Percentiles rank a stretch among this genome's conserved stretches.
Evolutionary conservation across 1,139 yeast species (phyloP).

Genomic region (Candida buenavistaensis): DNA sequence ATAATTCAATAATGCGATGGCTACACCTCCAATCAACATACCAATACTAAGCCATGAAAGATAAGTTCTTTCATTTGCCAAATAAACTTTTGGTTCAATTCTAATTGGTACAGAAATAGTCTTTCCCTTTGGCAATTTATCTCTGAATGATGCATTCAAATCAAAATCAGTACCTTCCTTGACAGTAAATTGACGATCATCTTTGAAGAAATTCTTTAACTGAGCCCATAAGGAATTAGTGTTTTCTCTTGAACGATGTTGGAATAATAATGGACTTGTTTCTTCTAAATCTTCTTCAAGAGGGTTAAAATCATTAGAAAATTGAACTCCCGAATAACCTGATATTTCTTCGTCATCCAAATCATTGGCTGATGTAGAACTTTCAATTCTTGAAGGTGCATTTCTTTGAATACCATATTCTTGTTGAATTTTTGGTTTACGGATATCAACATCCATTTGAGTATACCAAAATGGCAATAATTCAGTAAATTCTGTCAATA

Average conservation of each 20-base stretch:
- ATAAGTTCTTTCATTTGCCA: constrained; percentile 81
- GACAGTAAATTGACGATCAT: constrained; percentile 69
- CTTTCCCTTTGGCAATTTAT: constrained; percentile 74
- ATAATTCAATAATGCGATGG: constrained; percentile 67
- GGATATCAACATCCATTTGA: constrained; percentile 95
- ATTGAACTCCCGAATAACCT: constrained; percentile 40
- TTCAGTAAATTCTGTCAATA: constrained; percentile 77
- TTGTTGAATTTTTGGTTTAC: constrained; percentile 76
- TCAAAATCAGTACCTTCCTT: constrained; percentile 83
- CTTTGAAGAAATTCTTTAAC: constrained; percentile 53
- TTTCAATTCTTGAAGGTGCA: constrained; percentile 18
- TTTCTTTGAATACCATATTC: constrained; percentile 55
- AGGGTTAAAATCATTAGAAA: constrained; percentile 49
- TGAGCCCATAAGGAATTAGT: constrained; percentile 32
- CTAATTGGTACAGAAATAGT: constrained; percentile 74
- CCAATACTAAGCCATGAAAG: constrained; percentile 78
- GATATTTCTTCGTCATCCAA: constrained; percentile 48
- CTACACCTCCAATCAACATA: constrained; percentile 70
- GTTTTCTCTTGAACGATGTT: constrained; percentile 30
- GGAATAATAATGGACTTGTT: constrained; percentile 39
- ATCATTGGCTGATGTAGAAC: constrained; percentile 51
- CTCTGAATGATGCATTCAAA: constrained; percentile 45
- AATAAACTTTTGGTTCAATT: constrained; percentile 82
- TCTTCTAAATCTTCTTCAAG: constrained; percentile 52
- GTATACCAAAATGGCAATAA: constrained; percentile 96